phyloP scores from a whole-genome alignment of 805 yeast genomes.

The Teunomyces stri region DNA sequence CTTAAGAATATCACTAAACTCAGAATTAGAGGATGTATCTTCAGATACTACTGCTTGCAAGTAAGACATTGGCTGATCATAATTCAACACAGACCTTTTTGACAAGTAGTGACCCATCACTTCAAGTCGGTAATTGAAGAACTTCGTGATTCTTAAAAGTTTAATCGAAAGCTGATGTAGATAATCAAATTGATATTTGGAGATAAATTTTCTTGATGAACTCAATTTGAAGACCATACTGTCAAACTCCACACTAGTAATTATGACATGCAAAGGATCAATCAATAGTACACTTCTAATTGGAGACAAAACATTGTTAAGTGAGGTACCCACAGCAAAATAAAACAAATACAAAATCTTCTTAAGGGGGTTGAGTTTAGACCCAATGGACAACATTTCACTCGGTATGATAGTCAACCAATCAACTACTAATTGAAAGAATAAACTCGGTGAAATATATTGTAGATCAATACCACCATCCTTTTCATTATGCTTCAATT shows the following conservation, averaged over 20 bases:
- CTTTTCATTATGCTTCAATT: constrained; percentile 10
- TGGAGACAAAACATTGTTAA: constrained; percentile 32
- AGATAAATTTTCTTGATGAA: constrained; percentile 1
- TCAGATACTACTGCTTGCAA: constrained; percentile 9
- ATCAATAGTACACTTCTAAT: constrained; percentile 32
- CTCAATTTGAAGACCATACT: constrained; percentile 16
- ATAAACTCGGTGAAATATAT: constrained; percentile 26
- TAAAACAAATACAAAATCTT: constrained; percentile 34
- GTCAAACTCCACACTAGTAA: constrained; percentile 30
- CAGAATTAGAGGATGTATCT: constrained; percentile 3
- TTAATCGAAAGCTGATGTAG: constrained; percentile 23
- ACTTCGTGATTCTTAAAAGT: constrained; percentile 29
- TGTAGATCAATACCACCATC: constrained; percentile 17
- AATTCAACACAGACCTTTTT: constrained; percentile 17
- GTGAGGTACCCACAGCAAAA: constrained; percentile 33
- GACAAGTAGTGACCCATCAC: constrained; percentile 24
- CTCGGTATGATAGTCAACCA: constrained; percentile 38
- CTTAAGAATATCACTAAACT: constrained; percentile 15
- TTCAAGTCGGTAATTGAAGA: constrained; percentile 30
- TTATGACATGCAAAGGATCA: constrained; percentile 33
- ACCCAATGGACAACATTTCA: constrained; percentile 27
- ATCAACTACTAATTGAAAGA: constrained; percentile 32
- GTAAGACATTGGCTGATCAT: constrained; percentile 7
- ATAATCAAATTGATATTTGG: constrained; percentile 18
- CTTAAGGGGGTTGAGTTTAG: constrained; percentile 26